Conservation (phyloP, 2,329 filamentous ascomycete genomes). For the Rutstroemia sp. region DNA sequence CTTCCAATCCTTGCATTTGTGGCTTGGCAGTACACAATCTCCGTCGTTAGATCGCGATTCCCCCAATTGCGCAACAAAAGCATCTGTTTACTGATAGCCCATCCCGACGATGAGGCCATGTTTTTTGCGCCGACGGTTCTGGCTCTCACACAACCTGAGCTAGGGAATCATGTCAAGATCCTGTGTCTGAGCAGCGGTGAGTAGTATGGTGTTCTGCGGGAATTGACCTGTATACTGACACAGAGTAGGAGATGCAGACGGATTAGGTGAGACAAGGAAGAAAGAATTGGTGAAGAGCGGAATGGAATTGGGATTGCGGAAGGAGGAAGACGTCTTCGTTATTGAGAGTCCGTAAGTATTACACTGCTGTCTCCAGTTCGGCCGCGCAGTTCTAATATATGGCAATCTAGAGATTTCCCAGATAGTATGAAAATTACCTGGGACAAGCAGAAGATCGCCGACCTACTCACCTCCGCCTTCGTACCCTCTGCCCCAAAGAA, state of each 20-base stretch:
- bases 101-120: constrained; percentile 99
- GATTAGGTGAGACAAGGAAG: constrained; percentile 74
- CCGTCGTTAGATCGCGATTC: constrained; percentile 39
- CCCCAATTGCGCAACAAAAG: constrained; percentile 72
- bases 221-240: constrained; percentile 15
- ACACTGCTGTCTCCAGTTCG: neutral
- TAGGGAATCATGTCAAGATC: constrained; percentile 89
- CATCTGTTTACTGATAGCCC: constrained; percentile 87
- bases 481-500: constrained; percentile 42
- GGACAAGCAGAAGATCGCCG: constrained; percentile 63
- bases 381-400: constrained; percentile 2
- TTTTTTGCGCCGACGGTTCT: constrained; percentile 91
- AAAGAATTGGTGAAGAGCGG: constrained; percentile 79
- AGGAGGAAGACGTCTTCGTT: constrained; percentile 76
- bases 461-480: constrained; percentile 66
- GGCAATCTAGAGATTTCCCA: constrained; percentile 54
- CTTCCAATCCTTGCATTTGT: constrained; percentile 35
- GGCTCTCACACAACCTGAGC: constrained; percentile 69
- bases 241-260: constrained; percentile 67
- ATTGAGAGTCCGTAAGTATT: constrained; percentile 62
- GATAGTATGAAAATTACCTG: constrained; percentile 83
- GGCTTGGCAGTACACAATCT: constrained; percentile 31
- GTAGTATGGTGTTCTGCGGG: neutral
- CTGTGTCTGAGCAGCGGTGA: constrained; percentile 81
- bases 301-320: constrained; percentile 64